Evolutionary conservation across 257 asterid species (phyloP).

Genomic region (Solanum rostratum): DNA sequence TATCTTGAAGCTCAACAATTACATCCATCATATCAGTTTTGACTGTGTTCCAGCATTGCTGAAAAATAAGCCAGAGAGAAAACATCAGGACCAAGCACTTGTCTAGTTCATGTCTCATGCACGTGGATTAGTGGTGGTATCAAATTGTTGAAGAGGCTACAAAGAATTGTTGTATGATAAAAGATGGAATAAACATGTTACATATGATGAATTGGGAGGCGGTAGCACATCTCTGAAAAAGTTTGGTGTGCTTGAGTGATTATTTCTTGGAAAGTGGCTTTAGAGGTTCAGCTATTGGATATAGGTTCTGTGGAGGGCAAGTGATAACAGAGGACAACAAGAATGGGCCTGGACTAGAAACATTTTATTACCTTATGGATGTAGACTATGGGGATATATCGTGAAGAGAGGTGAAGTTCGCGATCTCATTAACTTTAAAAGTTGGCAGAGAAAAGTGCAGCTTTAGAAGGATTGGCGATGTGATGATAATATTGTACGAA

Average conservation of each 20-base stretch:
- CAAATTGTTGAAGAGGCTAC: neutral
- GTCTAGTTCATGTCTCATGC: neutral
- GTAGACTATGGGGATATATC: neutral
- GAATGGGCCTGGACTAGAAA: neutral
- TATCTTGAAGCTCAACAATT: neutral
- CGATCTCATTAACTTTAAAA: neutral
- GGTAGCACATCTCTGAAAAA: neutral
- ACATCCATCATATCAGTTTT: neutral
- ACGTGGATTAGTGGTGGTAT: neutral
- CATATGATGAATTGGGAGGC: neutral
- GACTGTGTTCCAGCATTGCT: neutral
- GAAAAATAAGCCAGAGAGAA: neutral
- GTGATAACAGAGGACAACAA: neutral
- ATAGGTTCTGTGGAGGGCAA: neutral
- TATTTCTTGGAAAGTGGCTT: neutral
- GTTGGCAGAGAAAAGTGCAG: neutral
- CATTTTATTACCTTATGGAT: neutral
- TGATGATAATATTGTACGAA: neutral
- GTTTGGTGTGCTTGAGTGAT: neutral
- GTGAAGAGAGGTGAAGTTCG: neutral
- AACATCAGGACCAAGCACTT: neutral
- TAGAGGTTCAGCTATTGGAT: neutral
- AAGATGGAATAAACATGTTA: neutral
- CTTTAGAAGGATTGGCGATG: neutral
- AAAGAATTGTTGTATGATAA: neutral